phyloP scores from a whole-genome alignment of 306 rosid species.

The Malus orientalis region DNA sequence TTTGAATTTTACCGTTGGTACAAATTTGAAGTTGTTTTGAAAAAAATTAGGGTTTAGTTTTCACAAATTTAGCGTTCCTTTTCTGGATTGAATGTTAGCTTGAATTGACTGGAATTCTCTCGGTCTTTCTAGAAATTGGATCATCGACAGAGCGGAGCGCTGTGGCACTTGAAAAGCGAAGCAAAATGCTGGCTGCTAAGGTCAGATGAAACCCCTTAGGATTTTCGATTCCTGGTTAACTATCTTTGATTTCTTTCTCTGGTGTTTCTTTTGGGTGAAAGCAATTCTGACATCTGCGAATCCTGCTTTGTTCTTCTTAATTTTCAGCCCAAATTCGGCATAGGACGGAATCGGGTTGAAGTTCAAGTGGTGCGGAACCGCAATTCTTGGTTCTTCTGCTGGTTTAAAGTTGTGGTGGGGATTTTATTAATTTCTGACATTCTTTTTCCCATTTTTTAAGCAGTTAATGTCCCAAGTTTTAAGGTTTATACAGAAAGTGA shows the following conservation, averaged over 20 bases:
- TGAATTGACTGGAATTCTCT: background rate
- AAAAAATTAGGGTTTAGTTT: slow-evolving; percentile 1
- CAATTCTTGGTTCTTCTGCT: background rate
- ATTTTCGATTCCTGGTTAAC: background rate
- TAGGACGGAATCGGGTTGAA: slow-evolving; percentile 21
- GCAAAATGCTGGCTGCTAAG: slow-evolving; percentile 24
- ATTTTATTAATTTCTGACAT: background rate
- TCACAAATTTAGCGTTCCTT: background rate
- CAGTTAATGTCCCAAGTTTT: slow-evolving; percentile 18
- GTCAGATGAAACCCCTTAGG: background rate
- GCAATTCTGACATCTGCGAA: background rate
- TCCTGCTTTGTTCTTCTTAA: slow-evolving; percentile 10
- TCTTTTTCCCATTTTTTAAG: background rate
- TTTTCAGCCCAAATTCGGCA: slow-evolving; percentile 36
- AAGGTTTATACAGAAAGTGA: no score
- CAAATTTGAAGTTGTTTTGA: background rate
- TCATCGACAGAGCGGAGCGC: background rate
- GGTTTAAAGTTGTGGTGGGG: background rate
- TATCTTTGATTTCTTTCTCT: background rate
- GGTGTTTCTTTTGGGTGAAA: background rate
- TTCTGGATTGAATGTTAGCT: background rate
- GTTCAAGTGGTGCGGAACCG: slow-evolving; percentile 21
- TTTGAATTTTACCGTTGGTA: background rate
- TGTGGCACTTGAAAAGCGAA: background rate
- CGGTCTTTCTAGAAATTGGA: background rate